A percentile compares a stretch with the other conserved stretches of the same genome.
Evolutionary conservation across 148 eudicot species (phyloP).

Genomic region (Persicaria maculosa): DNA sequence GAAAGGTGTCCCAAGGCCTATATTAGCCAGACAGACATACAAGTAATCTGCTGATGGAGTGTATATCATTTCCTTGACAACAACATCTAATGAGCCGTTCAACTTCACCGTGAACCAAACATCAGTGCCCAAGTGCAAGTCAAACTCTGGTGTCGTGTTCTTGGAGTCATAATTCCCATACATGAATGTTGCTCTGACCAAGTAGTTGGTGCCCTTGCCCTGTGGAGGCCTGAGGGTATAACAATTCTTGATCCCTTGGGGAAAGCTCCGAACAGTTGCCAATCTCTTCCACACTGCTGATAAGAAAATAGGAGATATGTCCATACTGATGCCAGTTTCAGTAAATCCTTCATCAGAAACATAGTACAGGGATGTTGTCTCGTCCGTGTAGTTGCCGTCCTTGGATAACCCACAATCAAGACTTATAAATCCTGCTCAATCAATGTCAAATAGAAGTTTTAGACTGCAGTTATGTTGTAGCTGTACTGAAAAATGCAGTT

Average conservation of each 20-base stretch:
- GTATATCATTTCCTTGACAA: conserved; percentile 20
- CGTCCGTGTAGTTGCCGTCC: neutral
- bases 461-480: neutral
- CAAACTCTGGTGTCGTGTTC: conserved; percentile 19
- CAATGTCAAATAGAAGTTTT: neutral
- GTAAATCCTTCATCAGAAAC: conserved; percentile 19
- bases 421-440: neutral
- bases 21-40: conserved; percentile 31
- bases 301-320: conserved; percentile 8
- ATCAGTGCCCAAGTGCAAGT: conserved; percentile 26
- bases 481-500: neutral
- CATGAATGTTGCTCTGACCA: conserved; percentile 31
- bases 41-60: conserved; percentile 20
- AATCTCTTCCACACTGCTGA: neutral
- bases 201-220: conserved; percentile 20
- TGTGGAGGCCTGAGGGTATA: conserved; percentile 22
- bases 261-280: conserved; percentile 26
- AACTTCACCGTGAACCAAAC: conserved; percentile 24
- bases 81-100: neutral
- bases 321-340: conserved; percentile 16
- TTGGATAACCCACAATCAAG: neutral
- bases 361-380: conserved; percentile 8
- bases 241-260: conserved; percentile 30
- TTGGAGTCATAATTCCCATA: conserved; percentile 37
- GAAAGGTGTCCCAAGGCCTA: conserved; percentile 27